A percentile compares a stretch with the other conserved stretches of the same genome.
These are phyloP conservation scores for Backusella tarrabulga DNA, from an alignment of 192 early-diverging fungal species.

Conservation along the genomic window DNA sequence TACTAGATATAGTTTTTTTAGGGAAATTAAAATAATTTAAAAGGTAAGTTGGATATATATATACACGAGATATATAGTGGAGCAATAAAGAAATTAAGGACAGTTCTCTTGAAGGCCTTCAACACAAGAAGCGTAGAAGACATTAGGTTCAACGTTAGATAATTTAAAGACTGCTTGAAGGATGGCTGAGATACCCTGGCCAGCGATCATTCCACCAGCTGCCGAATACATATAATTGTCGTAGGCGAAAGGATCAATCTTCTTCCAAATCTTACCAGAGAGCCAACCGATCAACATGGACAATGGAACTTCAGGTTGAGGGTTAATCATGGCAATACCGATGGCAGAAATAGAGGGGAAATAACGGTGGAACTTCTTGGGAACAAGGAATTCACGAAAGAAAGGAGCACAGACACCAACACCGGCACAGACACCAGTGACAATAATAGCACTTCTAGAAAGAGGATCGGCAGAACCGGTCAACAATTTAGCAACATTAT, in stretches of 20 bases:
- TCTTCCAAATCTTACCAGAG: conserved; percentile 43
- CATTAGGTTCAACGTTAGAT: conserved; percentile 26
- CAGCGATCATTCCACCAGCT: conserved; percentile 52
- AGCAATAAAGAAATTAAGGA: conserved; percentile 17
- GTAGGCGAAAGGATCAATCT: conserved; percentile 11
- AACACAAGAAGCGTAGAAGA: conserved; percentile 27
- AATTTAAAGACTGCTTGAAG: conserved; percentile 49
- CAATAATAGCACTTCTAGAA: conserved; percentile 35
- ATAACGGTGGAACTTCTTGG: conserved; percentile 47
- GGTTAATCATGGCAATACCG: conserved; percentile 54
- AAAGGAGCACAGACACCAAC: conserved; percentile 36
- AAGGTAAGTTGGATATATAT: neutral
- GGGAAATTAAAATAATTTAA: neutral
- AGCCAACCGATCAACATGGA: conserved; percentile 47
- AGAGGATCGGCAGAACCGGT: conserved; percentile 38
- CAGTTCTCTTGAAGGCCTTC: conserved; percentile 19
- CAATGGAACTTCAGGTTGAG: conserved; percentile 42
- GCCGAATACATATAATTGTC: conserved; percentile 42
- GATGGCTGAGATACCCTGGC: conserved; percentile 50
- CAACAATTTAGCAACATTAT: conserved; percentile 43
- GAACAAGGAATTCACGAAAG: conserved; percentile 46
- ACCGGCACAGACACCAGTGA: conserved; percentile 44
- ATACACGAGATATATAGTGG: neutral
- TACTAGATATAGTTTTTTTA: neutral
- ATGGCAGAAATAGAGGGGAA: conserved; percentile 46